Conservation (phyloP, 108 stramenopile genomes). For the Cyclostephanos tholiformis region DNA sequence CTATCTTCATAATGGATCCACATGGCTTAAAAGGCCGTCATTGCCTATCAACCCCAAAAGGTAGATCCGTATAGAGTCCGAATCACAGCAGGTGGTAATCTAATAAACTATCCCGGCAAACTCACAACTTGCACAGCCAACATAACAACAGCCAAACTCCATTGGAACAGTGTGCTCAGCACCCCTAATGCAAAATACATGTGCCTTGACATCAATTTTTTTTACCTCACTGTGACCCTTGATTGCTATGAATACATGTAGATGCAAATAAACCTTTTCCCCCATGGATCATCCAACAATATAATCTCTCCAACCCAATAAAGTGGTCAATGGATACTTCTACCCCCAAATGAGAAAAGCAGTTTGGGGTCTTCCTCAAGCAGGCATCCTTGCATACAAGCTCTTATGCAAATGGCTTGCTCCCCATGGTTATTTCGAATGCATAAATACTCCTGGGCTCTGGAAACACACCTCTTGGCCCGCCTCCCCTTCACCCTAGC, state of each 20-base stretch:
- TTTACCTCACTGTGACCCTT: neutral
- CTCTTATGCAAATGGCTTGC: neutral
- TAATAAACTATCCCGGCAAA: too few species aligned
- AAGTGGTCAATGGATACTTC: slow-evolving; percentile 10
- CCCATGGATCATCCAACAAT: too few species aligned
- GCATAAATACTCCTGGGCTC: too few species aligned
- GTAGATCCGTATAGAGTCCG: too few species aligned
- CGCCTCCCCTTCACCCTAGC: too few species aligned
- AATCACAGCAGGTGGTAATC: too few species aligned
- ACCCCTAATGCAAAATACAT: neutral
- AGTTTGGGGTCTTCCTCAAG: slow-evolving; percentile 61
- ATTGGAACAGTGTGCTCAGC: too few species aligned
- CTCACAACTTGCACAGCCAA: too few species aligned
- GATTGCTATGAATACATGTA: neutral
- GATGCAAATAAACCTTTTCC: neutral
- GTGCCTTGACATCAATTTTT: neutral
- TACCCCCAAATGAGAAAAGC: slow-evolving; percentile 27
- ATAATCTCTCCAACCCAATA: neutral
- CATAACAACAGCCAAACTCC: too few species aligned
- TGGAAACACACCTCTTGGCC: too few species aligned
- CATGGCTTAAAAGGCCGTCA: neutral
- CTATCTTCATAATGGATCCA: neutral
- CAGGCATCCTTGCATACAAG: slow-evolving; percentile 7
- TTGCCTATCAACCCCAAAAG: neutral
- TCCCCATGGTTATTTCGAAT: too few species aligned